Evolutionary conservation across 139 green algal species (phyloP), one percentile per base, ranked within the genome.

Genomic region (Gonium pectorale): DNA sequence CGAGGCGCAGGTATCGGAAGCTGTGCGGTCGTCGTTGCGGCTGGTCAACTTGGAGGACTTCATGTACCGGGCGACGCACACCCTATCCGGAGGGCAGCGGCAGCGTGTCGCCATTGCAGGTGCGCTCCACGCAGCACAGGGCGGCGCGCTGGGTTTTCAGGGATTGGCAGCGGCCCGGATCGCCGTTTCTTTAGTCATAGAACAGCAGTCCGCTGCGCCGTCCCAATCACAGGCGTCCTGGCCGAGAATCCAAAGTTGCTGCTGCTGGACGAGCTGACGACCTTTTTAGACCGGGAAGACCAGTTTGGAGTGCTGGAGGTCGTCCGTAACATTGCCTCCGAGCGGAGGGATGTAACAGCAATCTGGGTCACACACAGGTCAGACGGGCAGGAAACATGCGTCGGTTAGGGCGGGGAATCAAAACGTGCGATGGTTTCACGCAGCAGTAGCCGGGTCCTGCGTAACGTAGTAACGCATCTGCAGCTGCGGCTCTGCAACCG

Each of bases 191-290:
- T n/a, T n/a, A n/a, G n/a, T n/a, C n/a, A n/a, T n/a, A n/a, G n/a
- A n/a, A n/a, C n/a, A n/a, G n/a, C n/a, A n/a, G n/a, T n/a, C n/a
- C n/a, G n/a, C n/a, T n/a, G n/a, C n/a, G n/a, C n/a, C n/a, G n/a
- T n/a, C n/a, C n/a, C n/a, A n/a, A n/a, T n/a, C 38, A 13, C 80
- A 94, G 93, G 93, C 22, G 93, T 93, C 26, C 86, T 98, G 24
- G 95, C 94, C 8, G 92, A 96, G 83, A 67, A 92, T 40, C 92
- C 93, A 1, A 89, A 94, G 79, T 81, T 99, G 75, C 91, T 99
- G 80, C 90, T 99, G 71, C 90, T 99, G 73, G 98, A 99, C 86
- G 98, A 99, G 92, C 92, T 99, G 56, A 99, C 97, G 21, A 99
- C 97, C 0, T 99, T 99, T 77, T 88, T 99, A 44, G 97, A 99